Percentiles rank a stretch among this genome's conserved stretches.
Conservation (phyloP, 257 asterid species). For the Primulina huaijiensis region DNA sequence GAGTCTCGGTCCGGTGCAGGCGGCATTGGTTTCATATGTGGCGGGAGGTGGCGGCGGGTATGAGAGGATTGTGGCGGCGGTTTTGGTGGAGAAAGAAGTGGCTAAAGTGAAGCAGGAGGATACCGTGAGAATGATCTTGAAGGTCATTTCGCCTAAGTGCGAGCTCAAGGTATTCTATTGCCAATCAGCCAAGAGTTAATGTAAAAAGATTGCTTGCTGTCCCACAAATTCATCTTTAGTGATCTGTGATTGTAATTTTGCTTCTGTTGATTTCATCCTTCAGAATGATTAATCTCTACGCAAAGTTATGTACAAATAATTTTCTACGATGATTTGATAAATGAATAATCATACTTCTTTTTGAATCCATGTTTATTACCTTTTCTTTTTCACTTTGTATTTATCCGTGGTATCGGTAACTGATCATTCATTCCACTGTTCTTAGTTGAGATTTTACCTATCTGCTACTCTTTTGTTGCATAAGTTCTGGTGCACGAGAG, state of each 20-base stretch:
- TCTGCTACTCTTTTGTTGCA: not conserved
- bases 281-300: conserved; percentile 5
- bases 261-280: conserved; percentile 34
- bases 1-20: conserved; percentile 80
- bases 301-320: conserved; percentile 14
- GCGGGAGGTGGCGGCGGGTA: conserved; percentile 73
- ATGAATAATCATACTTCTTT: not conserved
- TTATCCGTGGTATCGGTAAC: not conserved
- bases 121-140: conserved; percentile 56
- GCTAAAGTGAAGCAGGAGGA: conserved; percentile 66
- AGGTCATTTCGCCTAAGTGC: conserved; percentile 63
- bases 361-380: not conserved
- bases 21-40: conserved; percentile 71
- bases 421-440: not conserved
- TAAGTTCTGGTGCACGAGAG: not conserved
- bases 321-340: not conserved
- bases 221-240: conserved; percentile 7
- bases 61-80: conserved; percentile 73
- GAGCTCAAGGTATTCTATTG: conserved; percentile 51
- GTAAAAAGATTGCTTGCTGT: conserved; percentile 25
- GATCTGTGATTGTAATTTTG: conserved; percentile 21
- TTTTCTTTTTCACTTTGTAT: not conserved
- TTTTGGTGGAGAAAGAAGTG: conserved; percentile 67
- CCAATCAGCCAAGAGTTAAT: conserved; percentile 28
- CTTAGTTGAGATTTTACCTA: not conserved